Conservation (phyloP, 495 filamentous ascomycete genomes). For the Xylona heveae region DNA sequence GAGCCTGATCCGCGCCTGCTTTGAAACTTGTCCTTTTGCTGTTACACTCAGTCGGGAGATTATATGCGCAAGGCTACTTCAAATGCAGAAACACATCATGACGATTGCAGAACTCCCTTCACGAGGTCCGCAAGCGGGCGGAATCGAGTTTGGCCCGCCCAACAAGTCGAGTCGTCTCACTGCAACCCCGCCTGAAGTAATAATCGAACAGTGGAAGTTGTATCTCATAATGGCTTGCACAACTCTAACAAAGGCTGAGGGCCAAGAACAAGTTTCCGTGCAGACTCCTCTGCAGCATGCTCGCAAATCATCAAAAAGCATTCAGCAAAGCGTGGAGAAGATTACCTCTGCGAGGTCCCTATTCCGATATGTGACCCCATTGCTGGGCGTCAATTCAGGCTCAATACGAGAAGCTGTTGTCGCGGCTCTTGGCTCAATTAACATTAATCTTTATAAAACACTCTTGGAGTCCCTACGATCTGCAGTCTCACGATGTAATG, state of each 20-base stretch:
- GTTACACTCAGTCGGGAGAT: slow-evolving; percentile 78
- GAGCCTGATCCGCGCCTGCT: slow-evolving; percentile 78
- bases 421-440: slow-evolving; percentile 77
- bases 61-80: slow-evolving; percentile 73
- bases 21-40: slow-evolving; percentile 75
- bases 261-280: slow-evolving; percentile 31
- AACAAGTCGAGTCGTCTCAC: slow-evolving; percentile 21
- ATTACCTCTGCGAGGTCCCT: slow-evolving; percentile 72
- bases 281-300: slow-evolving; percentile 58
- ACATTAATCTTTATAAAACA: slow-evolving; percentile 84
- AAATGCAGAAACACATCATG: slow-evolving; percentile 72
- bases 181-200: slow-evolving; percentile 59
- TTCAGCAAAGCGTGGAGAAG: slow-evolving; percentile 43
- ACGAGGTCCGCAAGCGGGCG: slow-evolving; percentile 35
- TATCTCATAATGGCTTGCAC: slow-evolving; percentile 95
- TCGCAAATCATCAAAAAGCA: slow-evolving; percentile 62
- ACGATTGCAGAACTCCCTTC: slow-evolving; percentile 52
- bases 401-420: slow-evolving; percentile 83
- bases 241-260: slow-evolving; percentile 71
- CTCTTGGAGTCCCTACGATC: slow-evolving; percentile 77
- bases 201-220: slow-evolving; percentile 97
- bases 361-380: slow-evolving; percentile 75
- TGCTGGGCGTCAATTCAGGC: slow-evolving; percentile 53
- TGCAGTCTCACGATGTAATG: slow-evolving; percentile 58
- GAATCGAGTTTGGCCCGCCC: slow-evolving; percentile 30